Base-by-base conservation (phyloP, 768 basidiomycete species). In the Xanthoconium stramineum region DNA sequence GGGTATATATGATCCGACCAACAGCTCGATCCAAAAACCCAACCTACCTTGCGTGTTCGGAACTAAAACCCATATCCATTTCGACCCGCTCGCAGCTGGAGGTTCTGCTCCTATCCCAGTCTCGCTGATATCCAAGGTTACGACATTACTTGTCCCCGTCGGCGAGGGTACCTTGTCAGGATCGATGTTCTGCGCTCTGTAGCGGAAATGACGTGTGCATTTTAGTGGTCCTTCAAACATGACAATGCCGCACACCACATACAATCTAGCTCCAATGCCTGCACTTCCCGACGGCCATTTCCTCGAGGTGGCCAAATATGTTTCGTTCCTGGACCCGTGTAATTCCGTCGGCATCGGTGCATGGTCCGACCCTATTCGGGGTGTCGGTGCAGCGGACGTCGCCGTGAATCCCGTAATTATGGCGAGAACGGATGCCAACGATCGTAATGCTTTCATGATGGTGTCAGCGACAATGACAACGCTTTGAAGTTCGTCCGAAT, bases 21-120 rank as follows among this genome's bases (percentile, higher is more conserved):
- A 12, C 28, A 11, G 45, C 19, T 49, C 38, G 36, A 42, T 37
- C 53, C 39, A 38, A 30, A 47, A 45, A 49, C 30, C 28, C 17
- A 32, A 52, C 60, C 47, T 24, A 65, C 66, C 57, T 45, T 53
- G 56, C 46, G n/a, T 15, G 30, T 24, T 29, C 51, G 59, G 65
- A 47, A 42, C 53, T 32, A 59, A 33, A 28, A 47, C 12, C 59
- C 59, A 53, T 32, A 44, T 8, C 56, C 62, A 53, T 32, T 15
- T 58, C 59, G 32, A 45, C 47, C 50, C 56, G 37, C 48, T 50
- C 52, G 3, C 47, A 6, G 3, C 6, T 14, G 38, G 14, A 10
- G 3, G 39, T 30, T 28, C 53, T 24, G 6, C 54, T 35, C 38
- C 47, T 43, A 15, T 46, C 42, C 24, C 35, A 14, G 32, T 46